These are phyloP conservation scores for Ophiostoma sp. DNA, from an alignment of 2,329 filamentous ascomycete genomes.

Conservation along the genomic window DNA sequence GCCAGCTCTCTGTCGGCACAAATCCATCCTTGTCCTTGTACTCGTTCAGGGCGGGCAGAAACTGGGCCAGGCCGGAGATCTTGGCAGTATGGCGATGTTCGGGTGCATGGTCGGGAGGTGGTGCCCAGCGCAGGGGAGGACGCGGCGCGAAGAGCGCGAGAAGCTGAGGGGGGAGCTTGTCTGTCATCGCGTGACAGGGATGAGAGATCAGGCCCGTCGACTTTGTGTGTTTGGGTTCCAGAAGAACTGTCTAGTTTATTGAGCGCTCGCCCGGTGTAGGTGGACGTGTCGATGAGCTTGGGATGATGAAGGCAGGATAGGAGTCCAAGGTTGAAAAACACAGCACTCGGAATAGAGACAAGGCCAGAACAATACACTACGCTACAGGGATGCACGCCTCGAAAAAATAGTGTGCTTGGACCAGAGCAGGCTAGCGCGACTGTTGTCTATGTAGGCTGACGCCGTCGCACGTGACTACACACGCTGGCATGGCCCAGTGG, in stretches of 20 bases:
- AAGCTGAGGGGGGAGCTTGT: slow-evolving; percentile 89
- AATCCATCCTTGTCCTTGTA: slow-evolving; percentile 76
- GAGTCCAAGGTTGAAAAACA: slow-evolving; percentile 6
- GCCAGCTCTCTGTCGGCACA: slow-evolving; percentile 83
- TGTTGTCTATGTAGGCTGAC: neutral
- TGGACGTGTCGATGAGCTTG: neutral
- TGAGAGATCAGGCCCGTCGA: neutral
- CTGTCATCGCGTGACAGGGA: slow-evolving; percentile 62
- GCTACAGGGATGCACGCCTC: neutral
- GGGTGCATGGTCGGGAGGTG: slow-evolving; percentile 73
- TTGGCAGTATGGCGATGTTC: slow-evolving; percentile 72
- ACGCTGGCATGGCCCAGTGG: neutral
- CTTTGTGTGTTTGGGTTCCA: neutral
- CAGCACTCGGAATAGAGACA: neutral
- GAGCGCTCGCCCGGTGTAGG: neutral
- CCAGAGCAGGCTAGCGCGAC: neutral
- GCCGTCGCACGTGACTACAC: slow-evolving; percentile 8
- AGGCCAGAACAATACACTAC: neutral
- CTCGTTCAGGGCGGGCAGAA: slow-evolving; percentile 64
- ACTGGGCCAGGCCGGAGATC: slow-evolving; percentile 69
- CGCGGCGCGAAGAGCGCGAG: slow-evolving; percentile 92
- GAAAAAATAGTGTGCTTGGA: neutral
- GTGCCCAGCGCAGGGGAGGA: slow-evolving; percentile 83
- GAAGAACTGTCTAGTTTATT: neutral
- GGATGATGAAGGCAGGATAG: neutral